These are phyloP conservation scores for Coemansia sp. DNA, from an alignment of 192 early-diverging fungal genomes.

Conservation along the genomic window DNA sequence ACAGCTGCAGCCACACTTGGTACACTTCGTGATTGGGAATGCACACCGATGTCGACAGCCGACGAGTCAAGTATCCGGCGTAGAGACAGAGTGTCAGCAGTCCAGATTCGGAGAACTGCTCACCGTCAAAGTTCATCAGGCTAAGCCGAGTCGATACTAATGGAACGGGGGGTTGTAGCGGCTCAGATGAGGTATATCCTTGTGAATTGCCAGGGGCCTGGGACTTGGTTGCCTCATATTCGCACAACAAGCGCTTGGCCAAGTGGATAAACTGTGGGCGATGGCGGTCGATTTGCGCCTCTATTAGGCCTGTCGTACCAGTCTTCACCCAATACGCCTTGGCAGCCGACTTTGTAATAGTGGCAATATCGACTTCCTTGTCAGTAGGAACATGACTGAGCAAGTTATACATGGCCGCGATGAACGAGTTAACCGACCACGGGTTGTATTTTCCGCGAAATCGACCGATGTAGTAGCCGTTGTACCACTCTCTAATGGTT, in stretches of 20 bases:
- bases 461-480: constrained; percentile 17
- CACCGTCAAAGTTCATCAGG: constrained; percentile 13
- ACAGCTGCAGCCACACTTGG: constrained; percentile 18
- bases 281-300: no score
- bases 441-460: constrained; percentile 44
- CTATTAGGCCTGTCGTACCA: no score
- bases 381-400: neutral
- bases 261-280: no score
- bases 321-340: no score
- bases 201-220: neutral
- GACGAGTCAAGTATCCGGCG: constrained; percentile 22
- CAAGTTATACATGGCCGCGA: constrained; percentile 17
- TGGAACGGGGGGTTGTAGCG: neutral
- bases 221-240: no score
- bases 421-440: constrained; percentile 46
- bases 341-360: no score
- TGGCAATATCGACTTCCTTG: no score
- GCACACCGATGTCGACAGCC: constrained; percentile 16
- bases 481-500: constrained; percentile 14
- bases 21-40: constrained; percentile 37
- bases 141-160: constrained; percentile 5
- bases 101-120: constrained; percentile 19
- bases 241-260: no score
- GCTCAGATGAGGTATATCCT: neutral
- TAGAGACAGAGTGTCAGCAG: constrained; percentile 24